A percentile compares a stretch with the other conserved stretches of the same genome.
Conservation (phyloP, 768 basidiomycete genomes). For the Psilocybe subaeruginosa region DNA sequence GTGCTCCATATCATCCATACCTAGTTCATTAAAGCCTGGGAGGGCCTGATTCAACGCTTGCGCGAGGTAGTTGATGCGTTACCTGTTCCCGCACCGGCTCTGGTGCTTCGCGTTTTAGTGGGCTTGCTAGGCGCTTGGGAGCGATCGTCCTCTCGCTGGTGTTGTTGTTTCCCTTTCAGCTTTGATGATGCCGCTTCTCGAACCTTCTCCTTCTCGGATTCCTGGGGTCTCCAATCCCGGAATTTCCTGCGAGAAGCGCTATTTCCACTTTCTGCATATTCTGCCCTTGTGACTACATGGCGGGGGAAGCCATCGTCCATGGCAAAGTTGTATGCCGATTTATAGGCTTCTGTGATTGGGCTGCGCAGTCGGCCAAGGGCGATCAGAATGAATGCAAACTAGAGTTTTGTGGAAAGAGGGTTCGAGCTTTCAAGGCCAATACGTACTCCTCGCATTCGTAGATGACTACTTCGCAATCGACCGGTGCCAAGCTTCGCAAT, state of each 20-base stretch:
- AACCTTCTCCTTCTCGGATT: conserved; percentile 32
- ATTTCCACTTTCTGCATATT: conserved; percentile 86
- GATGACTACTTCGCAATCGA: conserved; percentile 74
- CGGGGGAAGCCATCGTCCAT: conserved; percentile 51
- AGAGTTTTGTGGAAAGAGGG: background rate
- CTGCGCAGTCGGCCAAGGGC: conserved; percentile 34
- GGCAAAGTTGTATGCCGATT: conserved; percentile 61
- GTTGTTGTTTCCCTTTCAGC: conserved; percentile 13
- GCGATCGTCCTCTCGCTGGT: conserved; percentile 28
- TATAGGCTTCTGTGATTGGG: conserved; percentile 68
- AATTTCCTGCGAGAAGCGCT: conserved; percentile 78
- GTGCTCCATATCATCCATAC: background rate
- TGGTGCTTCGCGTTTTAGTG: conserved; percentile 26
- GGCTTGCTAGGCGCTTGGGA: conserved; percentile 24
- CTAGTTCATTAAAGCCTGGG: background rate
- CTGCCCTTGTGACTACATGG: conserved; percentile 68
- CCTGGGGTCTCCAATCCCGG: conserved; percentile 55
- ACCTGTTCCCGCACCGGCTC: conserved; percentile 7
- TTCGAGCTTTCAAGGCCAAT: background rate
- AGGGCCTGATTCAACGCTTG: conserved; percentile 5
- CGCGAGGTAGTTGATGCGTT: conserved; percentile 9
- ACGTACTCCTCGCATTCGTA: conserved; percentile 76
- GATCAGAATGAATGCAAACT: conserved; percentile 2
- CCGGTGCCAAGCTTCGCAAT: conserved; percentile 79
- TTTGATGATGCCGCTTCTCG: conserved; percentile 10